Evolutionary conservation across 139 green algal species (phyloP).

Genomic region (Asterochloris erici): DNA sequence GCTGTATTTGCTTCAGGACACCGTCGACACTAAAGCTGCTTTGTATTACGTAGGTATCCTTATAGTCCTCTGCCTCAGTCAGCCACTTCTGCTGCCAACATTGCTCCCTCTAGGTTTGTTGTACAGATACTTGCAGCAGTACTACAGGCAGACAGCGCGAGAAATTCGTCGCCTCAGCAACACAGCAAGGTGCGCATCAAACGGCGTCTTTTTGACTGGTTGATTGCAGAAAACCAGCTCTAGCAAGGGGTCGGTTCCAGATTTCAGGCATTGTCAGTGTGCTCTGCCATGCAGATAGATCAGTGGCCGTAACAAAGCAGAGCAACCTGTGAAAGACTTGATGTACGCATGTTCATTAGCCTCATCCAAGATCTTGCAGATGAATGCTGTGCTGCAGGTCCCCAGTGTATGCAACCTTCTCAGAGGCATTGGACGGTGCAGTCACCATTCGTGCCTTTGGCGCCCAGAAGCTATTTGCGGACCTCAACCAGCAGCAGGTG

Average conservation of each 20-base stretch:
- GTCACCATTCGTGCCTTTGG: constrained; percentile 51
- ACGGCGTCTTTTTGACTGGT: neutral
- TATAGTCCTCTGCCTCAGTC: constrained; percentile 55
- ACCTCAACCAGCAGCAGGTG: constrained; percentile 21
- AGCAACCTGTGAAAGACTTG: no score
- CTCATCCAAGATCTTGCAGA: no score
- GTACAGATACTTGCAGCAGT: constrained; percentile 54
- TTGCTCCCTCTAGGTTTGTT: constrained; percentile 52
- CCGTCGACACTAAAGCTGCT: no score
- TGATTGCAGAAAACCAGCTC: neutral
- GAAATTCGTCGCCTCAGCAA: constrained; percentile 75
- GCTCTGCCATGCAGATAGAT: no score
- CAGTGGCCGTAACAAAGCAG: no score
- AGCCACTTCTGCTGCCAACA: constrained; percentile 55
- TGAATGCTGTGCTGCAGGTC: constrained; percentile 24
- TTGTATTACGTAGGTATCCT: constrained; percentile 36
- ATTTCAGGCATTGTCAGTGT: no score
- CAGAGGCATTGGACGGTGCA: constrained; percentile 43
- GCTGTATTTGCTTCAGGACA: no score
- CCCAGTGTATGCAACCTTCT: constrained; percentile 67
- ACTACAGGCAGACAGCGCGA: constrained; percentile 33
- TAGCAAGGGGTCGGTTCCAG: no score
- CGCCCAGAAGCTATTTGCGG: constrained; percentile 41
- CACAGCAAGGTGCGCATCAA: constrained; percentile 21
- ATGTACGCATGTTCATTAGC: no score